Evolutionary conservation across 352 stramenopile species (phyloP), one percentile per base, ranked within the genome.

Genomic region (Stramenopiles sp.): DNA sequence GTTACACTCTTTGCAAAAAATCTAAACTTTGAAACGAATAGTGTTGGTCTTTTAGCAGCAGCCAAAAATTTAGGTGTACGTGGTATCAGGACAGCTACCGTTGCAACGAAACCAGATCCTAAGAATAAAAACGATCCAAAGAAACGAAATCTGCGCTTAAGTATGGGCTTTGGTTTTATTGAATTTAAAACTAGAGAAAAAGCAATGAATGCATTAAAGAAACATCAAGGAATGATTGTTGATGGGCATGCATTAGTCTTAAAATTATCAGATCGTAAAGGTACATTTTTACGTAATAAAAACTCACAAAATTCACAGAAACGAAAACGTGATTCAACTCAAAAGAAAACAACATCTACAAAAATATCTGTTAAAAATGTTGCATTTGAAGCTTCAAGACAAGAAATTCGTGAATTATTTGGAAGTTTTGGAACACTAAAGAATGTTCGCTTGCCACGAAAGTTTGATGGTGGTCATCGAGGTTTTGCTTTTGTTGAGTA

Each of bases 401-500:
- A 75, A 40, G 86, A 98, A 43, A 61, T 98, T 29, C 62, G 83
- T 4, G 66, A 91, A 56, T 61, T 98, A 7, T 96, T 96, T 54
- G 74, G 61, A 17, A 68, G 68, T 2, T 95, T 92, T 46, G 84
- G 84, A 3, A 70, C 93, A 51, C 59, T 98, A 23, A 93, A 93
- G 50, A 81, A 67, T 36, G 70, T 95, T 38, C 73, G 81, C 12
- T 71, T 96, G 46, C 86, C 86, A 19, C 94, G 93, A 57, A 94
- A 95, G 51, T 93, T 94, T 48, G 83, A 95, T 56, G 83, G 83
- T 35, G 63, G 59, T 37, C 74, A 92, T 56, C 79, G 86, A 42
- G 86, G 72, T 24, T 98, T 96, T 53, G 84, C 77, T 10, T 98
- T 98, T 50, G 72, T 95, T 32, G 81, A 96, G 46, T 98, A 91